Base-by-base conservation (phyloP, 352 stramenopile genomes). In the Phytophthora crassamura region DNA sequence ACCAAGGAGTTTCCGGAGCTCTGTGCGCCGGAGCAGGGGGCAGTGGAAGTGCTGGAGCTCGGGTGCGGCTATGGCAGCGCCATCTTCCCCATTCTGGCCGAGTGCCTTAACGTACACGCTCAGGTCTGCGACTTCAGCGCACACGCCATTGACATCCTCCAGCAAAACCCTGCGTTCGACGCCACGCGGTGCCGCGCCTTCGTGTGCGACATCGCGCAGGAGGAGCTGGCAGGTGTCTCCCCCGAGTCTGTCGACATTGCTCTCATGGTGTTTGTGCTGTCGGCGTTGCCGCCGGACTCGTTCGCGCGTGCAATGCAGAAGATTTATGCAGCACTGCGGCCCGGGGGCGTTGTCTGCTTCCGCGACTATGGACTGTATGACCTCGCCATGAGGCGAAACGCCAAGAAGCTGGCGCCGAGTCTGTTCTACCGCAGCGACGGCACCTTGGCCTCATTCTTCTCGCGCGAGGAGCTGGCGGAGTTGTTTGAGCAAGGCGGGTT, bases 301-400 rank as follows among this genome's bases (percentile, higher is more conserved):
- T 89, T 93, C 32, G 47, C 35, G 1, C 39, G 54, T 18, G 80
- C 82, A 20, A 40, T 97, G 36, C 49, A 60, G n/a, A 90, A 91
- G 51, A 77, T 94, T 16, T 82, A 71, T 41, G 40, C 63, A 11
- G 74, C 75, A 5, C 60, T 92, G 34, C 78, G 75, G 28, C 80
- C 78, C 10, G 89, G 86, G 11, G 89, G 87, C 6, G 62, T 93
- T 45, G 74, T 95, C 20, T 95, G 86, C 70, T 94, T 97, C 36
- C 83, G 89, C 28, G 89, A 97, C 72, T 97, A 95, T 40, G 89
- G 85, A 10, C 74, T 94, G 15, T 97, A 93, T 67, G 89, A 97
- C 54, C 72, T 97, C 10, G 87, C 89, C 25, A 95, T 97, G 88
- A 73, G 86, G 14, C 84, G 86, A 46, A 95, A 86, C 50, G 74